These are phyloP conservation scores for Teunomyces tritomae DNA, from an alignment of 805 yeast species.

Conservation along the genomic window DNA sequence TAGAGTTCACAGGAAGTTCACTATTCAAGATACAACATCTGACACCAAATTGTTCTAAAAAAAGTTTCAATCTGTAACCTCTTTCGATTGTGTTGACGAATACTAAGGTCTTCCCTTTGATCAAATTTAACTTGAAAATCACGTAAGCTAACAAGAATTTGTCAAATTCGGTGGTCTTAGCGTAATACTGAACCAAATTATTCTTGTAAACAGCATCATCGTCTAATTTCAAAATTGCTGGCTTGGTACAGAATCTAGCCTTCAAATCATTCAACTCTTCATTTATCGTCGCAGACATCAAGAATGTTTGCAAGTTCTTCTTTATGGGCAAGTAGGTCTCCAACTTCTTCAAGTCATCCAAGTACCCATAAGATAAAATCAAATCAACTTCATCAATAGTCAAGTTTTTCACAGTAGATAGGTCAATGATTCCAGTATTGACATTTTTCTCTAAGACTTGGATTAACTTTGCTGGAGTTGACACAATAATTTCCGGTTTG, in stretches of 20 bases:
- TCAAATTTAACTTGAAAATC: slow-evolving; percentile 80
- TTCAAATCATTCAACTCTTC: slow-evolving; percentile 82
- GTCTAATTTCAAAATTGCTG: slow-evolving; percentile 77
- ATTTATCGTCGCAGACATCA: slow-evolving; percentile 94
- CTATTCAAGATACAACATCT: slow-evolving; percentile 84
- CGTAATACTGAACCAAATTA: slow-evolving; percentile 80
- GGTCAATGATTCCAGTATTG: slow-evolving; percentile 39
- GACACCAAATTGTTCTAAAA: slow-evolving; percentile 92
- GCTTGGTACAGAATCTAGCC: slow-evolving; percentile 71
- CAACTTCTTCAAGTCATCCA: slow-evolving; percentile 74
- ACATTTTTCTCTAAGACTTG: slow-evolving; percentile 47
- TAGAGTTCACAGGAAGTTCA: slow-evolving; percentile 88
- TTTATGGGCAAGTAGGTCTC: slow-evolving; percentile 65
- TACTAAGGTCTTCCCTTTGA: slow-evolving; percentile 85
- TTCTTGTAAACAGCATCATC: slow-evolving; percentile 59
- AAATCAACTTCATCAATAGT: slow-evolving; percentile 96
- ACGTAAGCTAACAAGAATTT: slow-evolving; percentile 89
- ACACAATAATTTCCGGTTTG: slow-evolving; percentile 75
- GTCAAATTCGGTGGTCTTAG: slow-evolving; percentile 83
- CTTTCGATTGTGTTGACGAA: slow-evolving; percentile 95
- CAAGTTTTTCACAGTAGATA: slow-evolving; percentile 59
- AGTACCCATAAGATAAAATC: slow-evolving; percentile 84
- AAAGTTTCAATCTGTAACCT: slow-evolving; percentile 87
- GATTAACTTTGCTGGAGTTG: slow-evolving; percentile 83
- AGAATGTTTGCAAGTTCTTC: slow-evolving; percentile 77